These are phyloP conservation scores for Aspergillus campestris DNA, from an alignment of 495 filamentous ascomycete species.

Conservation along the genomic window DNA sequence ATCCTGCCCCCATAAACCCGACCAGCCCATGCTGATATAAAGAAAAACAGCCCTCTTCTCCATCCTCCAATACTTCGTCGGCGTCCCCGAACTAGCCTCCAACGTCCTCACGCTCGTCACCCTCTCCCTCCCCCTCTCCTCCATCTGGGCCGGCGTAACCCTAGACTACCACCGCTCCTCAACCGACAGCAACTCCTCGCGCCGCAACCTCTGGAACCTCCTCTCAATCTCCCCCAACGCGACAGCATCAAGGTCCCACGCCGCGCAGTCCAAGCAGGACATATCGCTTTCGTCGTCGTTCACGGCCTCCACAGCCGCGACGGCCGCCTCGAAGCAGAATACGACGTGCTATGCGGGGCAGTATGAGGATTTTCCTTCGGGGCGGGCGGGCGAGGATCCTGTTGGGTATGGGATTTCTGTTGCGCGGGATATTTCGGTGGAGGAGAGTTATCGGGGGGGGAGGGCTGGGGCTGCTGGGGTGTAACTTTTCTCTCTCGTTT, in stretches of 20 bases:
- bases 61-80: conserved; percentile 47
- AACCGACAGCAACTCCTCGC: conserved; percentile 1
- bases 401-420: conserved; percentile 22
- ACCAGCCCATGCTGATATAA: too few species aligned
- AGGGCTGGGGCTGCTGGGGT: conserved; percentile 4
- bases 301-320: background rate
- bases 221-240: conserved; percentile 3
- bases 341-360: conserved; percentile 25
- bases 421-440: conserved; percentile 28
- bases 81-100: conserved; percentile 50
- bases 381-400: background rate
- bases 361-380: conserved; percentile 6
- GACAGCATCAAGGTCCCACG: background rate
- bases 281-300: background rate
- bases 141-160: conserved; percentile 59
- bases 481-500: background rate
- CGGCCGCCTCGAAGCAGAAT: background rate
- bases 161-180: conserved; percentile 15
- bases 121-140: conserved; percentile 71
- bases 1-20: too few species aligned
- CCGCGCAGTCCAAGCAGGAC: conserved; percentile 1
- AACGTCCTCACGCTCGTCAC: conserved; percentile 58
- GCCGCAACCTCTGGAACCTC: conserved; percentile 24
- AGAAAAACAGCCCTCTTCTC: conserved; percentile 67
- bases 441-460: conserved; percentile 2